phyloP scores from a whole-genome alignment of 352 stramenopile genomes.

The Phytophthora tubulina region DNA sequence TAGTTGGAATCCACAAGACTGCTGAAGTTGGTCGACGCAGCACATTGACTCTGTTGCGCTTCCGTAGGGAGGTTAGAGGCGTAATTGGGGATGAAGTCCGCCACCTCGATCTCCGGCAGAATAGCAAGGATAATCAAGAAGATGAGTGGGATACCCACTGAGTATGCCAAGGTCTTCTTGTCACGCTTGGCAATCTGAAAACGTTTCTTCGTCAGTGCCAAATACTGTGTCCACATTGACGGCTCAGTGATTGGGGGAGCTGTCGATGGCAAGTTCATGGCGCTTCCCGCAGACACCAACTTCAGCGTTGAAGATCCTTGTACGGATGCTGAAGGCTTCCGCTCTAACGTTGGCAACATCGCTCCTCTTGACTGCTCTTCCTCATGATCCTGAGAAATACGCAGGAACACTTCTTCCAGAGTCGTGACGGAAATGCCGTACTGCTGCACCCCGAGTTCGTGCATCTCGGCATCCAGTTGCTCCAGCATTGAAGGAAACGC shows the following conservation, averaged over 20 bases:
- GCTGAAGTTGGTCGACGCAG: constrained; percentile 29
- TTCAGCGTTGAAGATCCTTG: constrained; percentile 12
- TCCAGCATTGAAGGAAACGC: constrained; percentile 93
- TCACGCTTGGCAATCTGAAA: constrained; percentile 72
- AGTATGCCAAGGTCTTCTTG: constrained; percentile 63
- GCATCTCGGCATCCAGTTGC: constrained; percentile 65
- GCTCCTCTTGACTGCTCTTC: constrained; percentile 20
- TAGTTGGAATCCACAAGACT: constrained; percentile 25
- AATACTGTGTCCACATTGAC: constrained; percentile 56
- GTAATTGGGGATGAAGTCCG: constrained; percentile 53
- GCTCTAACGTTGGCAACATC: constrained; percentile 11
- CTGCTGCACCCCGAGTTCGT: constrained; percentile 69
- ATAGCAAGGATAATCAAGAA: constrained; percentile 62
- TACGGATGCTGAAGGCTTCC: constrained; percentile 20
- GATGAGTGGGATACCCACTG: constrained; percentile 68
- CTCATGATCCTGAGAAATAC: constrained; percentile 64
- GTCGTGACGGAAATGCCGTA: constrained; percentile 99
- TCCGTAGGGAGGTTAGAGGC: constrained; percentile 33
- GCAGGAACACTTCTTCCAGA: constrained; percentile 98
- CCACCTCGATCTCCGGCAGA: constrained; percentile 67
- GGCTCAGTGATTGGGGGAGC: constrained; percentile 22
- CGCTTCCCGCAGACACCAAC: constrained; percentile 11
- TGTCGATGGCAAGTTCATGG: constrained; percentile 9
- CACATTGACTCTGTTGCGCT: constrained; percentile 40
- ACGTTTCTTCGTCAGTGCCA: constrained; percentile 62